phyloP scores from a whole-genome alignment of 78 protist genomes.

The Cavenderia fasciculata region DNA sequence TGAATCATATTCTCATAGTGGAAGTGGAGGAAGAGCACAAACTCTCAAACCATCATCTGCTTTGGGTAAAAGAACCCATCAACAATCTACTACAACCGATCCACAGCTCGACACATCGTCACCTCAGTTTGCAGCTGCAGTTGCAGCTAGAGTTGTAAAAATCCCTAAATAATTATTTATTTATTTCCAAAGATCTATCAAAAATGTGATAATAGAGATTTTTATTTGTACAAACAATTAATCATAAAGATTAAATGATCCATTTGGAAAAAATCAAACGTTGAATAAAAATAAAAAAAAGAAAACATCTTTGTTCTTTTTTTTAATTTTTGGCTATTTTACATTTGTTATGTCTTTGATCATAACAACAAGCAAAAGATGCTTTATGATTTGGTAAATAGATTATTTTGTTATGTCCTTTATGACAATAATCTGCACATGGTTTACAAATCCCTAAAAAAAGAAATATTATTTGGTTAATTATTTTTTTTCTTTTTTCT shows the following conservation, averaged over 20 bases:
- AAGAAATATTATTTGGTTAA: background rate
- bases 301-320: background rate
- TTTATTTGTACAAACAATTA: background rate
- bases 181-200: too few species aligned
- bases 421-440: constrained; percentile 56
- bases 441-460: constrained; percentile 51
- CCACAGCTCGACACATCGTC: background rate
- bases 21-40: too few species aligned
- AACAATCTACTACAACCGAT: background rate
- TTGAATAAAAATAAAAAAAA: background rate
- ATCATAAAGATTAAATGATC: background rate
- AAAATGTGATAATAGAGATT: background rate
- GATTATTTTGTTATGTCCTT: constrained; percentile 27
- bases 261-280: background rate
- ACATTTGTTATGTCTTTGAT: constrained; percentile 26
- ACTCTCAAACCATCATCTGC: too few species aligned
- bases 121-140: background rate
- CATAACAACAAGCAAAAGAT: constrained; percentile 61
- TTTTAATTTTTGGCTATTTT: background rate
- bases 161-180: too few species aligned
- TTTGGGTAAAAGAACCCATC: background rate
- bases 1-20: too few species aligned
- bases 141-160: too few species aligned
- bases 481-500: background rate
- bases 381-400: constrained; percentile 32